Evolutionary conservation across 768 basidiomycete species (phyloP).

Genomic region (Cystoderma amianthinum): DNA sequence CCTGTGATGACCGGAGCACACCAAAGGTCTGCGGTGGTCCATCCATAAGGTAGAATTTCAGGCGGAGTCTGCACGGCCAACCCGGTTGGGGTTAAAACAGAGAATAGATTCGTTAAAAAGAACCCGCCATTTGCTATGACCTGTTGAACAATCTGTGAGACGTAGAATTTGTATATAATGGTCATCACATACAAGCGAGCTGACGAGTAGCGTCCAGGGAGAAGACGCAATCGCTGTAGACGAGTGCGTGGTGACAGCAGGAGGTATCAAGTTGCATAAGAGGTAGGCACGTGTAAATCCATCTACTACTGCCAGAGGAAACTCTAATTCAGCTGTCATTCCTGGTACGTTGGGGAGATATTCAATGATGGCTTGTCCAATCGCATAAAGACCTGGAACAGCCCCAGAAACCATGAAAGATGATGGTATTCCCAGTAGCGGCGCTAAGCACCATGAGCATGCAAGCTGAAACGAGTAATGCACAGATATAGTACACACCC

Average conservation of each 20-base stretch:
- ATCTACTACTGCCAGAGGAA: conserved; percentile 70
- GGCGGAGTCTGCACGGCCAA: conserved; percentile 68
- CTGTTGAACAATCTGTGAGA: conserved; percentile 23
- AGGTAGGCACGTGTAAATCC: conserved; percentile 75
- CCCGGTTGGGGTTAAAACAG: conserved; percentile 67
- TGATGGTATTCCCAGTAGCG: conserved; percentile 57
- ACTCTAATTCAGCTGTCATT: conserved; percentile 49
- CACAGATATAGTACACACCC: conserved; percentile 31
- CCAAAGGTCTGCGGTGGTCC: conserved; percentile 85
- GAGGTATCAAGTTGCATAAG: conserved; percentile 72
- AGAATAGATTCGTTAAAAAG: conserved; percentile 70
- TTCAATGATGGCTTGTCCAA: conserved; percentile 55
- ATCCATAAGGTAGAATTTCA: conserved; percentile 77
- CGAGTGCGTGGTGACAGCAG: conserved; percentile 49
- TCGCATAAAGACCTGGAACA: conserved; percentile 54
- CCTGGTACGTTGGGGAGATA: conserved; percentile 49
- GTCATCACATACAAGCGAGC: conserved; percentile 52
- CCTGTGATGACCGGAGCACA: conserved; percentile 72
- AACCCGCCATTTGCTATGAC: conserved; percentile 74
- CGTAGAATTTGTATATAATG: not conserved
- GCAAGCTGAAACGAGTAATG: conserved; percentile 1
- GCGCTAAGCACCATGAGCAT: conserved; percentile 29
- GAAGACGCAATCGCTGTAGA: conserved; percentile 48
- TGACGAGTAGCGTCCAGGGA: conserved; percentile 70
- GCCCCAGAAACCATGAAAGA: conserved; percentile 78